Evolutionary conservation across 2,329 filamentous ascomycete genomes (phyloP), one percentile per base, ranked within the genome.

Genomic region (Corinectria fuckeliana): DNA sequence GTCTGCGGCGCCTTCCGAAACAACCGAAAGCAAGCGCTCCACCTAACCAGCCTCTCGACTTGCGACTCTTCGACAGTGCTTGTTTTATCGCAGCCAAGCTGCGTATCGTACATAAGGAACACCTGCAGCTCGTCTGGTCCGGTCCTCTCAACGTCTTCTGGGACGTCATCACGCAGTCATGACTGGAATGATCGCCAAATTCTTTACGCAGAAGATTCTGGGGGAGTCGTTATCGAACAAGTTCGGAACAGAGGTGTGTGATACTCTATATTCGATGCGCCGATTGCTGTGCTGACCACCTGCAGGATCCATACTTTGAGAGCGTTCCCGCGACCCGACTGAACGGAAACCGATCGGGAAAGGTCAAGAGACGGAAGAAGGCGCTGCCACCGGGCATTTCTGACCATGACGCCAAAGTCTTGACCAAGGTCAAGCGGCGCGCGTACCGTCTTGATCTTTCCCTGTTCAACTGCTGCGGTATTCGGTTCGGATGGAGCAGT

Each of bases 281-380:
- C 51, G 52, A 62, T 23, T n/a, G 36, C 16, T n/a, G 74, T 75
- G 51, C 58, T 63, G 45, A 67, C 60, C 41, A 25, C 18, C 42
- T 52, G 64, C 57, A 97, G 91, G 93, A 98, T 73, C 93, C 93
- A 5, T 97, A 93, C 79, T 96, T 93, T 70, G 92, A 96, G 75
- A 83, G 88, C 67, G 88, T 97, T 32, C 88, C 89, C 20, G 89
- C 93, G 39, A 91, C 90, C 8, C 85, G 87, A 63, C 80, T 91
- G 39, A 79, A 87, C 65, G 87, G 88, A 59, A 85, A 81, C 53
- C 87, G 88, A 23, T 84, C 75, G 3, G 88, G 86, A 69, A 96
- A 93, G 74, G 82, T 84, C 57, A 94, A 92, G 81, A 96, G 91
- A 76, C 86, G 89, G 73, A 92, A 91, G 79, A 96, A 96, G 78